Evolutionary conservation across 1,284 basidiomycete genomes (phyloP).

Genomic region (Trametes polyzona): DNA sequence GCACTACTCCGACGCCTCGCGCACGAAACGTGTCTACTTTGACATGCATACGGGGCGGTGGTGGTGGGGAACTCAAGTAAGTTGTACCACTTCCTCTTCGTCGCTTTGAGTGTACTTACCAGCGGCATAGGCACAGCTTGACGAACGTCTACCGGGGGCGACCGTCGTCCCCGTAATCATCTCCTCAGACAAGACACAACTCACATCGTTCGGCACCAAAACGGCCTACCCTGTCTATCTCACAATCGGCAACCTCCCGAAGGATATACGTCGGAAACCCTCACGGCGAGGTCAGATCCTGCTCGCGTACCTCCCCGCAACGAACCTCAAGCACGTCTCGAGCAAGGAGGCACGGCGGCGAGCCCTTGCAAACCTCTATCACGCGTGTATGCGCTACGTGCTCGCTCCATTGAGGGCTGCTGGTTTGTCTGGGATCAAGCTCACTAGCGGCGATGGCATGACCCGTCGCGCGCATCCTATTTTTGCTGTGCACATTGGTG

Average conservation of each 20-base stretch:
- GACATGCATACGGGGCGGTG: slow-evolving; percentile 47
- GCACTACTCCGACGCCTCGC: slow-evolving; percentile 32
- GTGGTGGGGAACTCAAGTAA: slow-evolving; percentile 44
- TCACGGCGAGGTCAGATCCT: slow-evolving; percentile 38
- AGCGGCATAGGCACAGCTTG: no score
- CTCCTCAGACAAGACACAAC: slow-evolving; percentile 41
- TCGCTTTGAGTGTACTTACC: no score
- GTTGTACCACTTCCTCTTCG: no score
- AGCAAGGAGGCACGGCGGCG: background rate
- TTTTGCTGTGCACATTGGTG: slow-evolving; percentile 28
- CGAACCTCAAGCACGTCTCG: background rate
- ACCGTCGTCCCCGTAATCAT: slow-evolving; percentile 43
- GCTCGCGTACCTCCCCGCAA: slow-evolving; percentile 38
- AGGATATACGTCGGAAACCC: slow-evolving; percentile 39
- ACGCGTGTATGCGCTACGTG: slow-evolving; percentile 38
- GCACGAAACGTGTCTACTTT: slow-evolving; percentile 29
- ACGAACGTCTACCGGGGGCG: slow-evolving; percentile 37
- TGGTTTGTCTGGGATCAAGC: slow-evolving; percentile 2
- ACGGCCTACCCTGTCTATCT: slow-evolving; percentile 44
- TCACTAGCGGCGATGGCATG: slow-evolving; percentile 23
- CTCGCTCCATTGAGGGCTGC: slow-evolving; percentile 17
- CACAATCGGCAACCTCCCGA: slow-evolving; percentile 46
- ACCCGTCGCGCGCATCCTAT: slow-evolving; percentile 22
- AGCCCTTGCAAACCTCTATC: slow-evolving; percentile 37
- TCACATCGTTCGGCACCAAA: slow-evolving; percentile 40